A percentile compares a stretch with the other conserved stretches of the same genome.
phyloP scores from a whole-genome alignment of 495 filamentous ascomycete genomes.

The Elasticomyces elasticus region DNA sequence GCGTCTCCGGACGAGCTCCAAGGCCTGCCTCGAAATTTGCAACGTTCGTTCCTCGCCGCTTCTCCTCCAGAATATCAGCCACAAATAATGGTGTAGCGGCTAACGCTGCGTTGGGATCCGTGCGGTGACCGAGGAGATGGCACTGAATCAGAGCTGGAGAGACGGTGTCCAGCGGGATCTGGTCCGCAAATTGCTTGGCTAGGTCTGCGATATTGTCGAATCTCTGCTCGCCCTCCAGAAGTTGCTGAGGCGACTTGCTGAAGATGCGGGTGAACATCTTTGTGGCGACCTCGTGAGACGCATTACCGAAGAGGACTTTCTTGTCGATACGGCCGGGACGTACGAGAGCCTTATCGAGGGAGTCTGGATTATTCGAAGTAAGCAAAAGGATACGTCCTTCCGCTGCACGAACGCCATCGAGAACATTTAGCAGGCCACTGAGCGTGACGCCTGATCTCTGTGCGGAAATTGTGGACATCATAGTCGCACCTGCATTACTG shows the following conservation, averaged over 20 bases:
- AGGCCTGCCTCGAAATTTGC: neutral
- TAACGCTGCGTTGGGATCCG: neutral
- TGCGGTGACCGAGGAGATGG: slow-evolving; percentile 32
- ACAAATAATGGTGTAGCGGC: neutral
- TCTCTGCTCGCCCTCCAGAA: neutral
- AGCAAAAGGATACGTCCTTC: slow-evolving; percentile 23
- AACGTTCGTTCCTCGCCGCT: neutral
- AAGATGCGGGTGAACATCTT: slow-evolving; percentile 44
- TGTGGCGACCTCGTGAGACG: slow-evolving; percentile 36
- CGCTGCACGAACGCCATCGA: slow-evolving; percentile 19
- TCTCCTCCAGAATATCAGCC: neutral
- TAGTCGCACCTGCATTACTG: too few species aligned
- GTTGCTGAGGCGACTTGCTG: slow-evolving; percentile 41
- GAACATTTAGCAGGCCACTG: slow-evolving; percentile 22
- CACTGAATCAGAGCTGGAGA: slow-evolving; percentile 61
- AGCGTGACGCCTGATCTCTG: slow-evolving; percentile 13
- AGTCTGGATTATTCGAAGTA: slow-evolving; percentile 22
- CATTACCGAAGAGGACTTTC: slow-evolving; percentile 31
- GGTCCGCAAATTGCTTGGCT: slow-evolving; percentile 41
- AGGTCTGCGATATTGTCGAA: slow-evolving; percentile 29
- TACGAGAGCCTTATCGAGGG: slow-evolving; percentile 21
- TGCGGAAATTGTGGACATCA: neutral
- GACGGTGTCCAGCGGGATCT: slow-evolving; percentile 46
- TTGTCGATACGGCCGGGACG: slow-evolving; percentile 24
- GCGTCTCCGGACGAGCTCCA: neutral